Conservation (phyloP, 768 basidiomycete genomes). For the Collybia mongolica region DNA sequence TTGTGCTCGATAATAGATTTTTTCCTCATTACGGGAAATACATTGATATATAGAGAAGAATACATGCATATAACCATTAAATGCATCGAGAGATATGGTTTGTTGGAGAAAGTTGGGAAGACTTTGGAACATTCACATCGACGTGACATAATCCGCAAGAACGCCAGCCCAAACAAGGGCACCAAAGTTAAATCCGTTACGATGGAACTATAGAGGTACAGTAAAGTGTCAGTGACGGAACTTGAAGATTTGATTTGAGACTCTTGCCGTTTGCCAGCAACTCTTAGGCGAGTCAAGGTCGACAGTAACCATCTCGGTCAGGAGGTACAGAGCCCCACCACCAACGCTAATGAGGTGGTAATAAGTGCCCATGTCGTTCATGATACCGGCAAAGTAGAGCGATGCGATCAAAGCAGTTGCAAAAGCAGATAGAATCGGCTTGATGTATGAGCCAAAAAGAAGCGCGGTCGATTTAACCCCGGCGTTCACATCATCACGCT, state of each 20-base stretch:
- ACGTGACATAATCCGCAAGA: constrained; percentile 10
- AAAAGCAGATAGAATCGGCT: constrained; percentile 11
- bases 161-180: constrained; percentile 14
- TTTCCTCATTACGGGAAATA: too few relatives aligned
- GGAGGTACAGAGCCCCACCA: constrained; percentile 11
- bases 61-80: too few relatives aligned
- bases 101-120: too few relatives aligned
- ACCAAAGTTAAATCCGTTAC: constrained; percentile 17
- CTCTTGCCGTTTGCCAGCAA: constrained; percentile 14
- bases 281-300: constrained; percentile 14
- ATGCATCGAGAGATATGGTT: too few relatives aligned
- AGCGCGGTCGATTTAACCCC: constrained; percentile 17
- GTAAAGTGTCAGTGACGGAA: background rate
- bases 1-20: too few relatives aligned
- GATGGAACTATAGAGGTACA: constrained; percentile 13
- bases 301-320: constrained; percentile 6
- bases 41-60: too few relatives aligned
- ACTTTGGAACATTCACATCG: constrained; percentile 6
- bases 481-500: constrained; percentile 47
- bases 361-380: constrained; percentile 12
- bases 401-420: constrained; percentile 9
- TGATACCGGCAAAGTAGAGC: constrained; percentile 9
- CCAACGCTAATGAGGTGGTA: constrained; percentile 13
- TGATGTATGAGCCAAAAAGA: constrained; percentile 13
- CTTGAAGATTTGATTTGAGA: background rate